A percentile compares a stretch with the other conserved stretches of the same genome.
Conservation (phyloP, 441 rosid genomes). For the Rhodomyrtus psidioides region DNA sequence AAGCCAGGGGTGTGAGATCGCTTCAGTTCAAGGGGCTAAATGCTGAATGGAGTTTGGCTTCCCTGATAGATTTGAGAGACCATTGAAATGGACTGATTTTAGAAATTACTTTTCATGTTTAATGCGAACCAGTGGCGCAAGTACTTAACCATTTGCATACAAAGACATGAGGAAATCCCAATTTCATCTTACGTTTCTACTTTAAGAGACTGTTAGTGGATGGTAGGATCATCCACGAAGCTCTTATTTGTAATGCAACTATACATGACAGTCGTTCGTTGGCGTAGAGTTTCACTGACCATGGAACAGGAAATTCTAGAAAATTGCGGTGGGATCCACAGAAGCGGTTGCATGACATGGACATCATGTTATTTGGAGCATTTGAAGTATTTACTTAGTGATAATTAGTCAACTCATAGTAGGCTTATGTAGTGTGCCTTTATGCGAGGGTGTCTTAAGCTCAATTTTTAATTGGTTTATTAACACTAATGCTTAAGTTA, state of each 20-base stretch:
- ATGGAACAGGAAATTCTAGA: not conserved
- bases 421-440: not conserved
- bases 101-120: not conserved
- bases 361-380: not conserved
- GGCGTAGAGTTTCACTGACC: not conserved
- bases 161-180: not conserved
- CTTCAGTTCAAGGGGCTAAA: not conserved
- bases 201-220: not conserved
- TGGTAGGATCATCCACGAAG: not conserved
- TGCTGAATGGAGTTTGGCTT: not conserved
- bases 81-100: not conserved
- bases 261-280: not conserved
- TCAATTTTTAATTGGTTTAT: not conserved
- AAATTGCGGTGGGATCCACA: not conserved
- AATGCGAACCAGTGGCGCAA: not conserved
- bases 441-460: not conserved
- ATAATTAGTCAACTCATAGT: not conserved
- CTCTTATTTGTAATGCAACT: not conserved
- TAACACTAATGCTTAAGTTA: not conserved
- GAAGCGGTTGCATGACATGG: not conserved
- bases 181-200: not conserved
- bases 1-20: not conserved
- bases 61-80: not conserved
- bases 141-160: not conserved
- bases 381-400: not conserved